Base-by-base conservation (phyloP, 2,329 filamentous ascomycete species). In the Thermomyces lanuginosus region DNA sequence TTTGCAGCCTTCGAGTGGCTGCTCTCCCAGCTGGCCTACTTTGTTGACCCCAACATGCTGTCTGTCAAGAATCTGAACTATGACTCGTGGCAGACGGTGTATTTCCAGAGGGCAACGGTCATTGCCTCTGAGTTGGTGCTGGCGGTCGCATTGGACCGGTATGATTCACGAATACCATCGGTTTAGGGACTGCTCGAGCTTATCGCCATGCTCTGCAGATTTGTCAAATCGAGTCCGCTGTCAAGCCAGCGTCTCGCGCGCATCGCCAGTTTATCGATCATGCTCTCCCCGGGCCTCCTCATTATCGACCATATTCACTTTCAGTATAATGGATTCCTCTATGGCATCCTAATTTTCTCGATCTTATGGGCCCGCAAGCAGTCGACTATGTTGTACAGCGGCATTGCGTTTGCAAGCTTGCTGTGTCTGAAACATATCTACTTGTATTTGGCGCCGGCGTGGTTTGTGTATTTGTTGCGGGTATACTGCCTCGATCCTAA, bases 301-400 rank as follows among this genome's bases (percentile, higher is more conserved):
- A 91, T 98, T 48, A 95, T 98, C 51, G 89, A 98, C 47, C 89
- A 98, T 51, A 86, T 93, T 37, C 84, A 93, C 53, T 98, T 98
- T 53, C 89, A 98, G 61, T 98, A 98, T 61, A 98, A 98, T 59
- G 86, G 89, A 21, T 83, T 84, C 56, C 72, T 98, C 56, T 98
- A 95, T 49, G 89, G 89, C 19, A 61, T 95, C 22, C 62, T 98
- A 26, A 69, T 95, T 19, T 63, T 86, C 28, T 95, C 89, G 2
- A 65, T 98, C 24, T 77, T 91, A 2, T 59, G 91, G 32, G 82
- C 83, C 5, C 73, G 81, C 26, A 71, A 75, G 41, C 71, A 69
- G 44, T 76, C 76, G 2, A 78, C 78, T 0, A 61, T 89, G 17
- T 64, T 95, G 8, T 60, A 63, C 23, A 89, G 83, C 40, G 89